These are phyloP conservation scores for Irpex lacteus DNA, from an alignment of 1,284 basidiomycete genomes.

Conservation along the genomic window DNA sequence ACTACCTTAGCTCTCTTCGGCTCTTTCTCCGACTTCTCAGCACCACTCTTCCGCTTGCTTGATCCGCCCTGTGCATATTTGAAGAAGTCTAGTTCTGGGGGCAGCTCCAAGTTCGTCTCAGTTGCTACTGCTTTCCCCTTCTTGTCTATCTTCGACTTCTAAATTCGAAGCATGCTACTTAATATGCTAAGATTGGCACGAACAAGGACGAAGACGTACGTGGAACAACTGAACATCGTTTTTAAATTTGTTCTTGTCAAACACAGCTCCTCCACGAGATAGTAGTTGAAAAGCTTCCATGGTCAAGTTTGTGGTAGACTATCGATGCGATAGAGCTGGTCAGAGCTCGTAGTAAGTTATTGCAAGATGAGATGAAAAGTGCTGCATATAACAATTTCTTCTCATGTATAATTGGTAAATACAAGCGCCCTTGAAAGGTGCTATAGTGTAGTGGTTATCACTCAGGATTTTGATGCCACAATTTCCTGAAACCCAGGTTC, in stretches of 20 bases:
- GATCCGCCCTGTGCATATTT: constrained; percentile 67
- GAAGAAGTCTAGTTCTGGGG: constrained; percentile 85
- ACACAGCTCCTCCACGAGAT: constrained; percentile 72
- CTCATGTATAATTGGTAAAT: neutral
- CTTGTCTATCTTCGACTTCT: constrained; percentile 19
- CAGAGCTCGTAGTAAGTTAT: too few relatives aligned
- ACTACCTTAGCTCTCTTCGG: constrained; percentile 34
- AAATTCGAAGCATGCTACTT: neutral
- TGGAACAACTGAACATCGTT: constrained; percentile 73
- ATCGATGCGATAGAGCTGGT: neutral
- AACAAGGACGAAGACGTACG: constrained; percentile 18
- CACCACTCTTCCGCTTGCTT: constrained; percentile 37
- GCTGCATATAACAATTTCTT: neutral
- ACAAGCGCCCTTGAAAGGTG: neutral
- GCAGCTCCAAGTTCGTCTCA: constrained; percentile 49
- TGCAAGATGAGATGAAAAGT: too few relatives aligned
- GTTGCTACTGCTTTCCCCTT: constrained; percentile 24
- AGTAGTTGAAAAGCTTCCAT: constrained; percentile 80
- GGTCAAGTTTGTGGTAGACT: neutral
- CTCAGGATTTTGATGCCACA: constrained; percentile 16
- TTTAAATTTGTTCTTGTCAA: constrained; percentile 78
- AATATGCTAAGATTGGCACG: neutral
- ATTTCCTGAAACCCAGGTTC: constrained; percentile 19
- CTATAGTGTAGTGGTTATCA: constrained; percentile 21
- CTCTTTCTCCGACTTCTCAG: constrained; percentile 21